phyloP scores from a whole-genome alignment of 2,329 filamentous ascomycete species.

The Xylariomycetidae sp. region DNA sequence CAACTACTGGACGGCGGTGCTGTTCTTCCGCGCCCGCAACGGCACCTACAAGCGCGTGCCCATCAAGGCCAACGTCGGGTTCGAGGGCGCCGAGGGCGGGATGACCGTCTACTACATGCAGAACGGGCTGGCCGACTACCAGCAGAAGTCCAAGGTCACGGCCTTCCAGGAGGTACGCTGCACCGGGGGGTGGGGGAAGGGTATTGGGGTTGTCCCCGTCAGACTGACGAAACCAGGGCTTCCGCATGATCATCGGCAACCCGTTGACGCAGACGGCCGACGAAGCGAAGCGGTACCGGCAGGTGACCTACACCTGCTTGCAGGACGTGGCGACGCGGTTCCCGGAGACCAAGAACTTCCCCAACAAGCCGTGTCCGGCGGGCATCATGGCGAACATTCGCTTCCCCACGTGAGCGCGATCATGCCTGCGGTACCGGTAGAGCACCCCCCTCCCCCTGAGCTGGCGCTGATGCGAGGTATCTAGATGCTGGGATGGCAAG shows the following conservation, averaged over 20 bases:
- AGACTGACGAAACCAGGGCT: conserved; percentile 40
- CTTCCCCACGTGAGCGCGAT: conserved; percentile 46
- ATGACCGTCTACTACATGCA: conserved; percentile 40
- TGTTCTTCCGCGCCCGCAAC: conserved; percentile 21
- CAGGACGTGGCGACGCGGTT: conserved; percentile 30
- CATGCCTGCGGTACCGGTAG: background rate
- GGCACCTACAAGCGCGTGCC: conserved; percentile 25
- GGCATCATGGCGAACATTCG: conserved; percentile 38
- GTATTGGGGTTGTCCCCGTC: no score
- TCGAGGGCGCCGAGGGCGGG: conserved; percentile 29
- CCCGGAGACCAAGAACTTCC: conserved; percentile 33
- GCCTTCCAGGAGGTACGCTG: no score
- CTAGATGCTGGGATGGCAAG: conserved; percentile 40
- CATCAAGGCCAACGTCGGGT: conserved; percentile 20
- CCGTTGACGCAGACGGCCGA: conserved; percentile 27
- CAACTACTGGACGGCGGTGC: conserved; percentile 24
- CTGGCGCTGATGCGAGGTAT: no score
- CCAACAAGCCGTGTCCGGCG: conserved; percentile 31
- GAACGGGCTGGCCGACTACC: conserved; percentile 22
- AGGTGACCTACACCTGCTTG: conserved; percentile 39
- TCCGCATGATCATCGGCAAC: conserved; percentile 39
- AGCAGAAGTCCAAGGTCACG: conserved; percentile 33
- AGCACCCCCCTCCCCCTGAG: conserved; percentile 13
- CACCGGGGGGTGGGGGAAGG: no score
- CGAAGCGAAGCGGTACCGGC: conserved; percentile 31